Base-by-base conservation (phyloP, 2,329 filamentous ascomycete genomes). In the Hypoxylon sp. region DNA sequence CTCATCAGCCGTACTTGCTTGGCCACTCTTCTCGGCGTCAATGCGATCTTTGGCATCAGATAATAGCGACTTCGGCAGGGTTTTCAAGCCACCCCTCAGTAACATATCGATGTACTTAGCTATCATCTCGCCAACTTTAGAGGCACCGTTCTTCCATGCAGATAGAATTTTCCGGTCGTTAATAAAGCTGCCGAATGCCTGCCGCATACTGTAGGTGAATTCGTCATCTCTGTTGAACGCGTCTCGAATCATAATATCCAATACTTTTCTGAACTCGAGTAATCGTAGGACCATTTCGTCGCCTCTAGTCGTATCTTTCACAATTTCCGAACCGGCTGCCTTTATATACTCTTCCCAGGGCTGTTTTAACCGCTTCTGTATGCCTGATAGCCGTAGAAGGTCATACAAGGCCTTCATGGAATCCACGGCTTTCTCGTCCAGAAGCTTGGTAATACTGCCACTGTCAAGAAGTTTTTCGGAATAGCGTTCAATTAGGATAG, bases 101-200 rank as follows among this genome's bases (percentile, higher is more conserved):
- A 99, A 84, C 82, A 92, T 86, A 79, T 99, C 96, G 68, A 99
- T 92, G 75, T 98, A 94, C 80, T 98, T 98, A 30, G 96, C 97
- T 73, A 98, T 97, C 94, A 98, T 97, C 82, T 99, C 96, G 53
- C 95, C 96, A 13, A 97, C 93, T 83, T 97, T 98, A 17, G 94
- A 93, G 61, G 94, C 97, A 61, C 94, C 91, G 0, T 92, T 93
- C 56, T 89, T 89, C 87, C 92, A 95, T 3, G 89, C 90, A 3
- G 89, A 84, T 6, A 88, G 86, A 1, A 88, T 89, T 75, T 90
- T 92, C 76, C 91, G 91, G 78, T 96, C 93, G 79, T 99, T 99
- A 85, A 99, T 97, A 74, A 98, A 98, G 0, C 84, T 86, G 58
- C 92, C 90, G 76, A 99, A 98, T 0, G 93, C 87, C 74, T 98